Evolutionary conservation across 2,329 filamentous ascomycete species (phyloP).

Genomic region (Hypoxylon sp.): DNA sequence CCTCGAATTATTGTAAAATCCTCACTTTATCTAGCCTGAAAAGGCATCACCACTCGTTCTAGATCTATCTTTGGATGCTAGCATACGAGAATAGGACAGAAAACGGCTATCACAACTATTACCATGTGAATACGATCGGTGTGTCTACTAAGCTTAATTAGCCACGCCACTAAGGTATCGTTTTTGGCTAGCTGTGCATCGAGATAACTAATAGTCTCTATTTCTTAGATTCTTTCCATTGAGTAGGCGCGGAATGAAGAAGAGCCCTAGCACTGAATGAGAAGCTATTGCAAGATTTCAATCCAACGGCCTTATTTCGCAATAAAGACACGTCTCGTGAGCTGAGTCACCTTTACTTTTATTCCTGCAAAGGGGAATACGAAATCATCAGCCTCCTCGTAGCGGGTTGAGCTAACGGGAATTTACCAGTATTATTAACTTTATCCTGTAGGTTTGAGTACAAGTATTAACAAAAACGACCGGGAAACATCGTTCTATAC

Average conservation of each 20-base stretch:
- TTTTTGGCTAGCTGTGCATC: slow-evolving; percentile 5
- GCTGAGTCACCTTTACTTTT: background rate
- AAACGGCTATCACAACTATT: slow-evolving; percentile 9
- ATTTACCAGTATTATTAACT: background rate
- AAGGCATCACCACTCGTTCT: slow-evolving; percentile 26
- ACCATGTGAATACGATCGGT: slow-evolving; percentile 10
- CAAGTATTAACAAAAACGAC: background rate
- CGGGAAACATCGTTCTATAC: background rate
- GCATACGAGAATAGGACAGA: slow-evolving; percentile 23
- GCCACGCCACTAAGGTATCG: background rate
- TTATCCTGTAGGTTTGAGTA: background rate
- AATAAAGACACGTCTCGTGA: slow-evolving; percentile 27
- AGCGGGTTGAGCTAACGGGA: background rate
- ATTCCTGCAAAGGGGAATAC: background rate
- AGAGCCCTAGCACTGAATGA: background rate
- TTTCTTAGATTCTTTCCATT: background rate
- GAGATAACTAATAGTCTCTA: slow-evolving; percentile 7
- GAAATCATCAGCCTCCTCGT: background rate
- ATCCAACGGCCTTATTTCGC: background rate
- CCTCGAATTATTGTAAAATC: slow-evolving; percentile 1
- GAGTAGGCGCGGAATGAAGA: background rate
- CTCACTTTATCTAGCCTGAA: slow-evolving; percentile 17
- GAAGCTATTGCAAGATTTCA: slow-evolving; percentile 12
- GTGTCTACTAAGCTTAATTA: slow-evolving; percentile 15
- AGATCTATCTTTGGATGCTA: slow-evolving; percentile 19